Evolutionary conservation across 306 rosid species (phyloP), one percentile per base, ranked within the genome.

Genomic region (Castanopsis chinensis): DNA sequence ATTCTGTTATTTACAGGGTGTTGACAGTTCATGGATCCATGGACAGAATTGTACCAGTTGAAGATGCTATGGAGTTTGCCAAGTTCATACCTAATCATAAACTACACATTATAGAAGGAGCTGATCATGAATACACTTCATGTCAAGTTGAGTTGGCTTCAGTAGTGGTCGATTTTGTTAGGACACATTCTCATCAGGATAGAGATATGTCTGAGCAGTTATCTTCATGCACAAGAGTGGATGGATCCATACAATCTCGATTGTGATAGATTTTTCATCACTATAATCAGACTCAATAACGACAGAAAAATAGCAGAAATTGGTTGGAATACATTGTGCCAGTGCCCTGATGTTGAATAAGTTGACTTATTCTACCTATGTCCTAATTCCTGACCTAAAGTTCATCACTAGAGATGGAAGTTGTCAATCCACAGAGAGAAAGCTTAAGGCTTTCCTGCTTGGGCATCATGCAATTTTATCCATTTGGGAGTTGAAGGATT

Each of bases 1-100:
- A 74, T 76, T 69, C 59, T 82, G 57, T 76, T 25, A 84, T 53
- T 52, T 82, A 57, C 92, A 94, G 98, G 77, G 97, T 90, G 55
- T 74, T 94, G 90, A 91, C 97, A 33, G 81, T 92, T 83, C 97
- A 94, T 83, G 98, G 98, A 82, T 91, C 98, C 82, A 81, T 32
- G 90, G 99, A 92, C 84, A 76, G 83, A 81, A 90, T 77, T 56
- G 95, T 94, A 49, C 90, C 97, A 4, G 84, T 82, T 30, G 93
- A 87, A 80, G 97, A 92, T 84, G 94, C 93, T 79, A 54, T 82
- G 15, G 93, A 91, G 77, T 94, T 92, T 81, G 80, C 88, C 28
- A 91, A 88, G 80, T 78, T 83, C 83, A 83, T 87, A 76, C 80
- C 88, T 17, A 94, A 94, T 80, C 97, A 92, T 85, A 84, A 86